Conservation (phyloP, 441 rosid species). For the Pelargonium myrrhifolium region DNA sequence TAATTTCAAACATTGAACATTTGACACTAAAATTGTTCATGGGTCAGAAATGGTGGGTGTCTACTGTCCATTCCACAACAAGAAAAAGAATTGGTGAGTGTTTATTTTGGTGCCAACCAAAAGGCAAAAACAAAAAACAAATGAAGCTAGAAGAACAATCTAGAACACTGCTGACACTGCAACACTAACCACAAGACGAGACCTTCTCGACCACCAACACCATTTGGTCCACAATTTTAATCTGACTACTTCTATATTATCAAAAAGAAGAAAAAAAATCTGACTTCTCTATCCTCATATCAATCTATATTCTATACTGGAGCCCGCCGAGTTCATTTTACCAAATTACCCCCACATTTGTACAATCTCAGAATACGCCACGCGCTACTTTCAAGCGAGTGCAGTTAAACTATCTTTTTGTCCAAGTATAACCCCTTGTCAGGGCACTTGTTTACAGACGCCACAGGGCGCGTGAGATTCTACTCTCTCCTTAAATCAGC, state of each 20-base stretch:
- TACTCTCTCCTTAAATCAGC: constrained; percentile 7
- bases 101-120: neutral
- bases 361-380: neutral
- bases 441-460: neutral
- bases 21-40: neutral
- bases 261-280: too few species aligned
- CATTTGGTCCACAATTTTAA: neutral
- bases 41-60: neutral
- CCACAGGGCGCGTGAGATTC: neutral
- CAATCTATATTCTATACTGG: too few species aligned
- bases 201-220: neutral
- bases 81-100: neutral
- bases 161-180: neutral
- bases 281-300: neutral
- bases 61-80: constrained; percentile 1
- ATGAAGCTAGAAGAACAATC: neutral
- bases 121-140: neutral
- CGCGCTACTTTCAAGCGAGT: neutral
- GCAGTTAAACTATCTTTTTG: neutral
- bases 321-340: neutral
- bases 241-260: too few species aligned
- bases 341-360: neutral
- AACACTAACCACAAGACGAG: neutral
- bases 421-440: neutral
- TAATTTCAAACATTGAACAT: too few species aligned